Evolutionary conservation across 2,329 filamentous ascomycete species (phyloP).

Genomic region (Aspergillus latus): DNA sequence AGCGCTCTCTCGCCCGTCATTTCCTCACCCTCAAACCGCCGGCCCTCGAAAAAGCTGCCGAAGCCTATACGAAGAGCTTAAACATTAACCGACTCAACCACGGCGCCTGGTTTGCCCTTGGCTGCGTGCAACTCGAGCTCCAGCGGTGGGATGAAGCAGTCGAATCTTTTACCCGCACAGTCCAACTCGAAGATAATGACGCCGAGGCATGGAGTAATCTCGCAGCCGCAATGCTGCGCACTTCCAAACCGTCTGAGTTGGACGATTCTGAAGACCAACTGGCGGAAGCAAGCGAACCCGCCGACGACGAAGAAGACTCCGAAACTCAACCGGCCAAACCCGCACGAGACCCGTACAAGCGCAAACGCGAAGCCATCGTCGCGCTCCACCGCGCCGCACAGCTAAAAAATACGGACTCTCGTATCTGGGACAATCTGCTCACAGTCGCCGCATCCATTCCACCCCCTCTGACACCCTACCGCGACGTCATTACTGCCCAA

Average conservation of each 20-base stretch:
- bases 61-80: constrained; percentile 76
- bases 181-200: constrained; percentile 82
- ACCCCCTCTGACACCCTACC: constrained; percentile 65
- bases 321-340: constrained; percentile 13
- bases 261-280: neutral
- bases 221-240: constrained; percentile 72
- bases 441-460: constrained; percentile 76
- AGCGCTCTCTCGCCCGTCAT: constrained; percentile 79
- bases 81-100: constrained; percentile 77
- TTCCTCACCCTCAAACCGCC: constrained; percentile 62
- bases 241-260: constrained; percentile 34
- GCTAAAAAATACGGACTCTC: constrained; percentile 80
- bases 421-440: constrained; percentile 96
- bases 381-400: constrained; percentile 85
- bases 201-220: constrained; percentile 95
- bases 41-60: constrained; percentile 67
- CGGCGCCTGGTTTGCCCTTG: constrained; percentile 83
- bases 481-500: constrained; percentile 74
- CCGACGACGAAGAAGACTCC: constrained; percentile 30
- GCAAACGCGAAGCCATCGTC: constrained; percentile 71
- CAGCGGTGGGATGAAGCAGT: constrained; percentile 75
- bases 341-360: constrained; percentile 54
- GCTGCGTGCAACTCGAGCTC: constrained; percentile 80
- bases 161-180: constrained; percentile 78
- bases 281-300: constrained; percentile 22